Base-by-base conservation (phyloP, 257 asterid species). In the Salvia hispanica region DNA sequence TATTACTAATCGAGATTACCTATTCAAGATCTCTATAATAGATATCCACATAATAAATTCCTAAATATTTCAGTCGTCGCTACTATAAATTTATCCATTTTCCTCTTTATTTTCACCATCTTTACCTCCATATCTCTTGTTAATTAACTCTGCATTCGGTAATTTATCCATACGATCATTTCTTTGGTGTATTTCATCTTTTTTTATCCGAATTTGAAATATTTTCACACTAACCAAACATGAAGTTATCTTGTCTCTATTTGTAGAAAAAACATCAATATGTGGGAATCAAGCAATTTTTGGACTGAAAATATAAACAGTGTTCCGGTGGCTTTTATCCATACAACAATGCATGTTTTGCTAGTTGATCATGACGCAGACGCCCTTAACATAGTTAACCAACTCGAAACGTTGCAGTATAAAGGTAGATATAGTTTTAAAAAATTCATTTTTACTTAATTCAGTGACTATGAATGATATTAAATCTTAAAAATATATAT, bases 361-460 rank as follows among this genome's bases (percentile, higher is more conserved):
- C 57, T 82, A 0, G 80, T 82, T 18, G 86, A 78, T 13, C 82
- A 78, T 57, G 84, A 78, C 7, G 12, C 74, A 2, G 80, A 82
- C 3, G 25, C 70, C 39, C 61, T 67, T 6, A 4, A 46, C 58
- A 76, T 77, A 0, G 67, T 64, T 0, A 73, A 67, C 13, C 34
- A 73, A 3, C 72, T 82, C 2, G 70, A 82, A 61, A 16, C 71
- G 13, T 76, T 74, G 18, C 82, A 65, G 0, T 79, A 73, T 52
- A 71, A 64, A 79, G 84, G 43, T 34, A 34, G 39, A 3, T 34
- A 34, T 34, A 34, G 1, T 34, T 1, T 0, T 0, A 18, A 18
- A 18, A 18, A 18, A 34, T 34, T 34, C 6, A 0, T 34, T 34
- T 34, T 34, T 34, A 34, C 6, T 34, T 34, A 34, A 34, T 34